Evolutionary conservation across 768 basidiomycete genomes (phyloP), one percentile per base, ranked within the genome.

Genomic region (Dictyophora rubrovolvata): DNA sequence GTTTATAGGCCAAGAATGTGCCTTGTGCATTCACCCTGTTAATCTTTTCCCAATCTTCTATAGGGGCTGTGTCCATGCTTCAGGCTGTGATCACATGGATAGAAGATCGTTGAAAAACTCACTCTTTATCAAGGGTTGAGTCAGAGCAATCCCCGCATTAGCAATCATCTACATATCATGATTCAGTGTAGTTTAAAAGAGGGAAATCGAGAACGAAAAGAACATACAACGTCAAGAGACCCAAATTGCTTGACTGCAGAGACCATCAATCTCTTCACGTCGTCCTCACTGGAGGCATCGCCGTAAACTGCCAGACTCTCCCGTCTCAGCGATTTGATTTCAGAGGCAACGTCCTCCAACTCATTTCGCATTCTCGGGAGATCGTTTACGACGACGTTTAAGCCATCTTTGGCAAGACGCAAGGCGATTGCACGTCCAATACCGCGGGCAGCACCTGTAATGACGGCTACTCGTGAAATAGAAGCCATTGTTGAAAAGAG

Each of bases 381-480:
- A 60, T 79, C 81, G 20, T 76, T 79, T 50, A 80, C 61, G n/a
- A 72, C 74, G 47, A 81, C 63, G 51, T 78, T 69, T 62, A 72
- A 75, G 4, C 80, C 79, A 55, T 78, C 79, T 11, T 65, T 59
- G 18, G 79, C 76, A 11, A 82, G 73, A 5, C 77, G 72, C 5
- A 72, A 61, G 7, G 78, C 76, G 46, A 81, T 76, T 35, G 74
- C 76, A 37, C 71, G 70, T 0, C 80, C 80, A 14, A 81, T 78
- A 21, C 80, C 81, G 53, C 72, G 74, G 1, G 71, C 70, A 11
- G 71, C 72, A 22, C 78, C 79, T 0, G 78, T 79, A 36, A 80
- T 68, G 54, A 77, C 64, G 2, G 75, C 77, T 48, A 75, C 68
- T 46, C 71, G 57, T 4, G 37, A 33, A 18, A 10, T 2, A 23